Evolutionary conservation across 768 basidiomycete species (phyloP).

Genomic region (Phanerochaete sordida): DNA sequence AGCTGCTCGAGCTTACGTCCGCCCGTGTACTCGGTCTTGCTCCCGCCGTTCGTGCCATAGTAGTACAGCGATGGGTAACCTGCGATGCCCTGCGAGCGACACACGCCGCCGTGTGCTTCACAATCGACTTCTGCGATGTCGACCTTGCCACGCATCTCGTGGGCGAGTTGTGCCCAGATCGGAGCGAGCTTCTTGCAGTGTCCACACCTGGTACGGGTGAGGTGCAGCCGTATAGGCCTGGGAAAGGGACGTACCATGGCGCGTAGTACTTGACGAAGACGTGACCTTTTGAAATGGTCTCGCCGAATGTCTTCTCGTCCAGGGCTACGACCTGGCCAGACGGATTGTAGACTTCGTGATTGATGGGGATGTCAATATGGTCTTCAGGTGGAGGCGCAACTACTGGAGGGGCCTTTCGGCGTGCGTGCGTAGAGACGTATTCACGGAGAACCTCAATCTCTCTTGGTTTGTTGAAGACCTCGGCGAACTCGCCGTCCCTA

Average conservation of each 20-base stretch:
- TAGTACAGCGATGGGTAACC: conserved; percentile 86
- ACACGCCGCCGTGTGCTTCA: conserved; percentile 67
- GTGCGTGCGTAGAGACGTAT: conserved; percentile 49
- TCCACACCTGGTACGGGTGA: conserved; percentile 56
- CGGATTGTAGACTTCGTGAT: conserved; percentile 30
- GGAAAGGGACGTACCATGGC: conserved; percentile 57
- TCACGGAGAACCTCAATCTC: conserved; percentile 49
- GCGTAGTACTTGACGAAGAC: conserved; percentile 83
- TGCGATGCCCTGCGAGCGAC: conserved; percentile 58
- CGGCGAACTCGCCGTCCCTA: conserved; percentile 57
- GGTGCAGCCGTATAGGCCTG: not conserved
- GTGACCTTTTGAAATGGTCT: conserved; percentile 40
- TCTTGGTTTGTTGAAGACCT: conserved; percentile 52
- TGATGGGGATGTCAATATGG: conserved; percentile 1
- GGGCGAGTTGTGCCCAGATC: conserved; percentile 73
- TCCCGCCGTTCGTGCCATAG: conserved; percentile 48
- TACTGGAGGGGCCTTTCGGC: conserved; percentile 25
- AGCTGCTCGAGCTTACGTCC: conserved; percentile 70
- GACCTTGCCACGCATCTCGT: conserved; percentile 62
- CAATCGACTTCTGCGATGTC: conserved; percentile 89
- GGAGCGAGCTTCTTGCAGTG: conserved; percentile 96
- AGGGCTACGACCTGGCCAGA: conserved; percentile 37
- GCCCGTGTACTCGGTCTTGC: conserved; percentile 71
- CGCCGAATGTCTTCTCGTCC: conserved; percentile 47
- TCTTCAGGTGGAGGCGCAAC: conserved; percentile 29